These are phyloP conservation scores for Candida sanyaensis DNA, from an alignment of 1,139 yeast species.

Conservation along the genomic window DNA sequence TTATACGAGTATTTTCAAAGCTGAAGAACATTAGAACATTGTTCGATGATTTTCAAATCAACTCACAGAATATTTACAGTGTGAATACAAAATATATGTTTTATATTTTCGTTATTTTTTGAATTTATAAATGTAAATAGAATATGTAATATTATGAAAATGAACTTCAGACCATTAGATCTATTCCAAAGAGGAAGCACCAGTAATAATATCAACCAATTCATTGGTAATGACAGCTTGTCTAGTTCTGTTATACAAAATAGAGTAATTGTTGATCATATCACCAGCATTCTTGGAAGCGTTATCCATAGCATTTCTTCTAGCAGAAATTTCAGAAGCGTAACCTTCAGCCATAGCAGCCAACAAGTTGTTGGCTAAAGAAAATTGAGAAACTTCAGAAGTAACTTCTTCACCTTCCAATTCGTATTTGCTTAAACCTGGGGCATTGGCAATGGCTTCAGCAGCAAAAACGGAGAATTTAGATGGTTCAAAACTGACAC, in stretches of 20 bases:
- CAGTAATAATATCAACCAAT: conserved; percentile 98
- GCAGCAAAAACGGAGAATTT: conserved; percentile 67
- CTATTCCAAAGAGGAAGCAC: conserved; percentile 97
- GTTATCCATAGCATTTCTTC: conserved; percentile 99
- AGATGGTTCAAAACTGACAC: conserved; percentile 89
- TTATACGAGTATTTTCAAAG: too few relatives aligned
- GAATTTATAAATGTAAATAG: neutral
- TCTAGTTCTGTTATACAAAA: conserved; percentile 99
- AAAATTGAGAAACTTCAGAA: conserved; percentile 75
- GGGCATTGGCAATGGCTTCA: conserved; percentile 78
- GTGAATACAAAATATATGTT: neutral
- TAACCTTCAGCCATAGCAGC: conserved; percentile 97
- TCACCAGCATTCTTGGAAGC: conserved; percentile 99
- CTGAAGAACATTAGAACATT: too few relatives aligned
- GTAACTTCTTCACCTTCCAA: conserved; percentile 72
- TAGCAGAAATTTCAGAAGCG: conserved; percentile 96
- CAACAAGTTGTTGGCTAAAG: conserved; percentile 86
- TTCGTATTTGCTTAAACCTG: conserved; percentile 83
- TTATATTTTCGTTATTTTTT: neutral
- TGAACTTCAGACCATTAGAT: neutral
- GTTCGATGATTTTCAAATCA: too few relatives aligned
- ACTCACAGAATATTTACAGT: neutral
- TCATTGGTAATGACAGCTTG: conserved; percentile 99
- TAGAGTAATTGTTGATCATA: conserved; percentile 94
- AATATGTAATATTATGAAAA: neutral